Evolutionary conservation across 805 yeast species (phyloP).

Genomic region (Barnettozyma californica): DNA sequence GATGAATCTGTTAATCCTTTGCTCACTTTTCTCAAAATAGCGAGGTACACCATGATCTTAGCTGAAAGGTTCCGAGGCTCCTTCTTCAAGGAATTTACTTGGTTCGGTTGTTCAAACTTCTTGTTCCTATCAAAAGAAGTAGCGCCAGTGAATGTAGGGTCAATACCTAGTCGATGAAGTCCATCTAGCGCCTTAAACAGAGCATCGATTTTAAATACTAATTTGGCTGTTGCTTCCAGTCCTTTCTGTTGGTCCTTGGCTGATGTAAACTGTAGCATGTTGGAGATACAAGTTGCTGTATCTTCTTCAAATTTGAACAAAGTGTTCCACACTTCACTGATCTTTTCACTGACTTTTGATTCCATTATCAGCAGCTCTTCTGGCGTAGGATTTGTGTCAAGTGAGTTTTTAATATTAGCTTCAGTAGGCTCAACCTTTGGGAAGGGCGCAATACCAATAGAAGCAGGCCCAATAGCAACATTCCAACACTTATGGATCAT

Average conservation of each 20-base stretch:
- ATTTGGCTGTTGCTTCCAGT: conserved; percentile 58
- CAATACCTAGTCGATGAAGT: conserved; percentile 29
- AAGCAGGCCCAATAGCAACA: conserved; percentile 63
- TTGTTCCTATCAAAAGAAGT: conserved; percentile 7
- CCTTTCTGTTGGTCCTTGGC: conserved; percentile 67
- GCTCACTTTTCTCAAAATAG: conserved; percentile 63
- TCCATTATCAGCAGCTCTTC: conserved; percentile 53
- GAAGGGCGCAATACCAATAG: conserved; percentile 41
- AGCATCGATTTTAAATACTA: conserved; percentile 69
- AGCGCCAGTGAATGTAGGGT: conserved; percentile 9
- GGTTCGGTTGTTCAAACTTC: conserved; percentile 6
- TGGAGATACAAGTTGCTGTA: conserved; percentile 83
- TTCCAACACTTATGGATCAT: conserved; percentile 98
- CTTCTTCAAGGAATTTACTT: conserved; percentile 19
- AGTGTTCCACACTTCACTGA: conserved; percentile 74
- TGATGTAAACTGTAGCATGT: conserved; percentile 83
- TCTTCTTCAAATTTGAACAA: conserved; percentile 87
- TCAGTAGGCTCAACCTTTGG: conserved; percentile 25
- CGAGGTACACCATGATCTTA: conserved; percentile 83
- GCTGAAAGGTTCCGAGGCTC: conserved; percentile 81
- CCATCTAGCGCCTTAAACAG: conserved; percentile 72
- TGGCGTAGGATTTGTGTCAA: conserved; percentile 36
- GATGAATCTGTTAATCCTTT: conserved; percentile 28
- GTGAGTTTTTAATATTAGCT: conserved; percentile 18
- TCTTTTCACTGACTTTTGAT: conserved; percentile 53